Base-by-base conservation (phyloP, 306 rosid genomes). In the Benincasa hispida region DNA sequence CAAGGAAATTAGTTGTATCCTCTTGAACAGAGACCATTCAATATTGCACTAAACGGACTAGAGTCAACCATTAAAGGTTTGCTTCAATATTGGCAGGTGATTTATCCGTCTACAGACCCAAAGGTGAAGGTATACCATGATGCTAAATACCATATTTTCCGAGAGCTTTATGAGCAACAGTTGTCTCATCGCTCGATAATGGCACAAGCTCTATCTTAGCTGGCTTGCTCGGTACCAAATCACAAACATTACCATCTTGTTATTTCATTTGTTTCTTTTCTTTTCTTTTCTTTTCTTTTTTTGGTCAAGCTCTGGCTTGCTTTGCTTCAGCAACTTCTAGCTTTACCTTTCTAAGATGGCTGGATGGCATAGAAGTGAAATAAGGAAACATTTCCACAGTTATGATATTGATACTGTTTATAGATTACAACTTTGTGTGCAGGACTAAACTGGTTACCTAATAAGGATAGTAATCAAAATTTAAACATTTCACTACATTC, bases 41-140 rank as follows among this genome's bases (percentile, higher is more conserved):
- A 42, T 27, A 24, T n/a, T 24, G 11, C 12, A 21, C 53, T 24
- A 2, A 3, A 37, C 4, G 74, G 53, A 39, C 6, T 32, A 55
- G 77, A 21, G 24, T 37, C 57, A 24, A 75, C 37, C 79, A 48
- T 77, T 53, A 19, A 61, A 28, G 12, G 21, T 35, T 35, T 78
- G 22, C 74, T 74, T 57, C 76, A 50, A 82, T n/a, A n/a, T 72
- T 77, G 78, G 80, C 86, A 94, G 97, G 97, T 91, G 76, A 81
- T 91, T 81, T 82, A 86, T 85, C 97, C 96, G 62, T 91, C 95
- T n/a, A 72, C 79, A 72, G 92, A 94, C 80, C 93, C 93, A 9
- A 91, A 84, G 88, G 96, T 94, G 82, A 91, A 84, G 84, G 87
- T 82, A 79, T 94, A 87, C 89, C 98, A 91, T 74, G 92, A 91